These are phyloP conservation scores for Eucalyptus curtisii DNA, from an alignment of 345 rosid genomes.

Conservation along the genomic window DNA sequence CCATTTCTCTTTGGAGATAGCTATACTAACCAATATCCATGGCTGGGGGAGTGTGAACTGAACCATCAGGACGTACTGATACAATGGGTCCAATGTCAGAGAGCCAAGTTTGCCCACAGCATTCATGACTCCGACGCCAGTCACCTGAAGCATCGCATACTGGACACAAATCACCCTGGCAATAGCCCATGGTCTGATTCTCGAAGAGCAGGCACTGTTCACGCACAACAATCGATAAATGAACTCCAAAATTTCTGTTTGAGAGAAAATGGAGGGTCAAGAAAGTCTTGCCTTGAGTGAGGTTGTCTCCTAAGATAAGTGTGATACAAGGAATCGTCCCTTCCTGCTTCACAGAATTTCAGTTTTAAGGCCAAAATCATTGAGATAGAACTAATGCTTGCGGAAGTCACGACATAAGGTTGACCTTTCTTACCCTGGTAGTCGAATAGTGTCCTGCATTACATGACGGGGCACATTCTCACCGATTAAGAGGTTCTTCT, in stretches of 20 bases:
- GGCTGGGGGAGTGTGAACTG: constrained; percentile 90
- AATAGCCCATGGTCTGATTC: constrained; percentile 29
- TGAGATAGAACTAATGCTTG: neutral
- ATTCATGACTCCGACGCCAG: constrained; percentile 48
- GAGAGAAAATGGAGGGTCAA: neutral
- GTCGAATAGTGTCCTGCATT: constrained; percentile 55
- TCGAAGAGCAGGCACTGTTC: constrained; percentile 46
- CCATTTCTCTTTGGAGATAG: neutral
- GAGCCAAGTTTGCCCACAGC: constrained; percentile 49
- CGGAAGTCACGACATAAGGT: neutral
- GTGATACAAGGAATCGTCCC: constrained; percentile 89
- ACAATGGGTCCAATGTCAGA: constrained; percentile 66
- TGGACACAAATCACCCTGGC: constrained; percentile 54
- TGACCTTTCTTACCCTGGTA: constrained; percentile 47
- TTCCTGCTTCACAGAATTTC: constrained; percentile 19
- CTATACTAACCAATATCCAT: constrained; percentile 61
- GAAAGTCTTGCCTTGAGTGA: constrained; percentile 47
- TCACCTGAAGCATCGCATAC: constrained; percentile 37
- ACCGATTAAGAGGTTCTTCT: constrained; percentile 72
- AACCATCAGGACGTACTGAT: constrained; percentile 61
- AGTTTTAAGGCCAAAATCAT: neutral
- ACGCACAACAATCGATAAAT: neutral
- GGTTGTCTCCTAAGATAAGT: constrained; percentile 88
- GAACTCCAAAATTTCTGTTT: neutral
- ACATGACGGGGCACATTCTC: constrained; percentile 54